These are phyloP conservation scores for Fagopyrum esculentum DNA, from an alignment of 148 eudicot genomes.

Conservation along the genomic window DNA sequence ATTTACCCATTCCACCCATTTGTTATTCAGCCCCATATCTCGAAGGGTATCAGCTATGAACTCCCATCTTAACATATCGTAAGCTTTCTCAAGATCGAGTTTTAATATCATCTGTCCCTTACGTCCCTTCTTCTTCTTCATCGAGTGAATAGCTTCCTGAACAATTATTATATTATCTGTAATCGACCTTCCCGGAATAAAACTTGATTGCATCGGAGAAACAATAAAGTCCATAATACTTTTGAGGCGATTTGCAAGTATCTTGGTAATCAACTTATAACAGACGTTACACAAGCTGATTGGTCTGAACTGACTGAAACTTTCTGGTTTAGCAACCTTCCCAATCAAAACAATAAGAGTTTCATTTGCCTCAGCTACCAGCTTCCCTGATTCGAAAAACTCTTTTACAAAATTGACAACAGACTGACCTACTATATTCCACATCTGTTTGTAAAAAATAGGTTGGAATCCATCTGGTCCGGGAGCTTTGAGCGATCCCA, in stretches of 20 bases:
- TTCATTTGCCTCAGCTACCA: slow-evolving; percentile 49
- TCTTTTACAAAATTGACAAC: too few relatives aligned
- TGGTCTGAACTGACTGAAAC: background rate
- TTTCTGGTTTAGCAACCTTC: background rate
- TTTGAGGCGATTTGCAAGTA: background rate
- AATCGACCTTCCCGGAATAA: background rate
- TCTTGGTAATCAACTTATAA: background rate
- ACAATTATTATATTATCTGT: background rate
- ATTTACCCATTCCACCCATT: too few relatives aligned
- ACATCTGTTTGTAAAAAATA: too few relatives aligned
- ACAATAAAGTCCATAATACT: background rate
- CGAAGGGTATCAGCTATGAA: background rate
- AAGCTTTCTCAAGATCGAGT: slow-evolving; percentile 56
- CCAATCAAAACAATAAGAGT: slow-evolving; percentile 10
- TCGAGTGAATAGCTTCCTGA: background rate
- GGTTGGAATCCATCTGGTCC: too few relatives aligned
- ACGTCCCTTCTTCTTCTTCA: background rate
- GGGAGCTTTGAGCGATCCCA: too few relatives aligned
- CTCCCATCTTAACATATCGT: background rate
- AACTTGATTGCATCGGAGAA: background rate
- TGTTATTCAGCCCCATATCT: background rate
- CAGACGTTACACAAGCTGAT: slow-evolving; percentile 34
- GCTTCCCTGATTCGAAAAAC: too few relatives aligned
- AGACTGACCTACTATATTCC: too few relatives aligned
- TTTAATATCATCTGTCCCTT: background rate